These are phyloP conservation scores for Paecilomyces fulvus DNA, from an alignment of 2,329 filamentous ascomycete species.

Conservation along the genomic window DNA sequence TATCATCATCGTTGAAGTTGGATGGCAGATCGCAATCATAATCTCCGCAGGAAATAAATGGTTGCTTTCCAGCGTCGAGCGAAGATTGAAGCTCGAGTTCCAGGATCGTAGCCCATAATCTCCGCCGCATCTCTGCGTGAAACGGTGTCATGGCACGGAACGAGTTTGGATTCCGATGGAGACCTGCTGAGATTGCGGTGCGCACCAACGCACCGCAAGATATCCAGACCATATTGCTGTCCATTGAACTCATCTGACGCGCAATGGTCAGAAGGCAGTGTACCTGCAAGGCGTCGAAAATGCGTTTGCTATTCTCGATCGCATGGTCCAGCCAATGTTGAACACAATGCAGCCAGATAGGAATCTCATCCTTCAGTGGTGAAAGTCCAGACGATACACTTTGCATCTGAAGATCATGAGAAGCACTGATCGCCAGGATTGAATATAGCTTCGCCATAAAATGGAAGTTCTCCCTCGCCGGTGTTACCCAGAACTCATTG, in stretches of 20 bases:
- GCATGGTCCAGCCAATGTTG: constrained; percentile 26
- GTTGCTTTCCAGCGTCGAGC: constrained; percentile 23
- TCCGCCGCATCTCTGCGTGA: constrained; percentile 38
- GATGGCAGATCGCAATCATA: background rate
- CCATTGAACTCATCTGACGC: constrained; percentile 20
- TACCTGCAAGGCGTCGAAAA: constrained; percentile 24
- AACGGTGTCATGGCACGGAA: constrained; percentile 26
- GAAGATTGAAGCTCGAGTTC: constrained; percentile 34
- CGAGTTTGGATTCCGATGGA: constrained; percentile 31
- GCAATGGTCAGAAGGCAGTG: constrained; percentile 26
- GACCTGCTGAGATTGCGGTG: constrained; percentile 34
- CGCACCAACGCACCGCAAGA: constrained; percentile 32
- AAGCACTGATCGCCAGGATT: constrained; percentile 16
- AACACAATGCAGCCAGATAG: constrained; percentile 7
- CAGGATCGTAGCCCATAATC: constrained; percentile 38
- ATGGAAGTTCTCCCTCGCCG: constrained; percentile 26
- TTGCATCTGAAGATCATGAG: background rate
- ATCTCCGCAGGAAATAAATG: background rate
- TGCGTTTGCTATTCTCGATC: constrained; percentile 21
- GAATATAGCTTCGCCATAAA: constrained; percentile 40
- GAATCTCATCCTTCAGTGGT: background rate
- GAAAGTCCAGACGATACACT: background rate
- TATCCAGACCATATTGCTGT: constrained; percentile 27
- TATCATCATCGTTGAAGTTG: background rate
- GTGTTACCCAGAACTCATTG: constrained; percentile 43